Percentiles rank a stretch among this genome's conserved stretches.
phyloP scores from a whole-genome alignment of 441 rosid genomes.

The Rhodomyrtus psidioides region DNA sequence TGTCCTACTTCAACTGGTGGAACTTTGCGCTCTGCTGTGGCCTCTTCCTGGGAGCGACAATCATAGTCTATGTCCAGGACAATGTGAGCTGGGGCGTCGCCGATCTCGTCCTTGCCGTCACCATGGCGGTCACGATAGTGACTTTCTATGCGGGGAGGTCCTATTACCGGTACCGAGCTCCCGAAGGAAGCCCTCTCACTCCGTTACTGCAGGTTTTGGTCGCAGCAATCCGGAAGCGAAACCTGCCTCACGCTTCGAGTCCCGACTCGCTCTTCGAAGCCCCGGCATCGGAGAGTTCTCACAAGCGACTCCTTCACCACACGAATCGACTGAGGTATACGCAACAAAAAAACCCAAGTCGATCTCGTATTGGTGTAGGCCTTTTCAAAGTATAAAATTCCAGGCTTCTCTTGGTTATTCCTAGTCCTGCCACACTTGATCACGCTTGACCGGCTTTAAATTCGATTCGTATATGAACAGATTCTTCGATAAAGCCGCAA shows the following conservation, averaged over 20 bases:
- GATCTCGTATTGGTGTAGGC: background rate
- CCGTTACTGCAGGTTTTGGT: slow-evolving; percentile 25
- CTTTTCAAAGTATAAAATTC: background rate
- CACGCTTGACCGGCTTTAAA: background rate
- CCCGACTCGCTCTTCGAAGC: slow-evolving; percentile 13
- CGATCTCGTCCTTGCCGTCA: slow-evolving; percentile 11
- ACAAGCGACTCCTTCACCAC: slow-evolving; percentile 20
- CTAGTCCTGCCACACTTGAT: background rate
- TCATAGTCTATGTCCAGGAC: slow-evolving; percentile 20
- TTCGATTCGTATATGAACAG: background rate
- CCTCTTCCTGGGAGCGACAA: slow-evolving; percentile 20
- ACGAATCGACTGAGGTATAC: slow-evolving; percentile 22
- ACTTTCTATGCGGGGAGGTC: slow-evolving; percentile 14
- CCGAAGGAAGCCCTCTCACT: slow-evolving; percentile 22
- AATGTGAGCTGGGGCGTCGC: slow-evolving; percentile 16
- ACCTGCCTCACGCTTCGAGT: slow-evolving; percentile 10
- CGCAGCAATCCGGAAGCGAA: slow-evolving; percentile 23
- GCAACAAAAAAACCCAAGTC: background rate
- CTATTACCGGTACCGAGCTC: slow-evolving; percentile 17
- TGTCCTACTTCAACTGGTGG: slow-evolving; percentile 41
- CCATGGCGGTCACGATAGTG: slow-evolving; percentile 13
- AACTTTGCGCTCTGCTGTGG: slow-evolving; percentile 21
- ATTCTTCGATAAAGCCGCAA: slow-evolving; percentile 28
- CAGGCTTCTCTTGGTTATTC: background rate
- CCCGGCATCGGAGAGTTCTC: background rate